A percentile compares a stretch with the other conserved stretches of the same genome.
phyloP scores from a whole-genome alignment of 2,329 filamentous ascomycete genomes.

The Phoma sp. region DNA sequence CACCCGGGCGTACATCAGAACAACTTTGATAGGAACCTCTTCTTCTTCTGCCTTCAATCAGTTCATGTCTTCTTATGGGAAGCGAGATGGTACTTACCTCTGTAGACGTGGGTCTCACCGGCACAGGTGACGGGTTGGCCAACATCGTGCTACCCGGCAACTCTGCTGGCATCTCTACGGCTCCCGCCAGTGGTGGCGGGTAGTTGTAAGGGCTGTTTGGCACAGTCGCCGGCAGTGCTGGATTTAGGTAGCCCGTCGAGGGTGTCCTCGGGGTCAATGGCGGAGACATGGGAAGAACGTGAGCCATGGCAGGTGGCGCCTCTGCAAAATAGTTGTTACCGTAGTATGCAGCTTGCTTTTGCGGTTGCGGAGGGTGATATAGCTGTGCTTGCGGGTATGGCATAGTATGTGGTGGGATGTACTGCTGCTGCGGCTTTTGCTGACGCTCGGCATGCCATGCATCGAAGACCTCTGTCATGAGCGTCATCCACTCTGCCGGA shows the following conservation, averaged over 20 bases:
- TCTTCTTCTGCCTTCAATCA: slow-evolving; percentile 31
- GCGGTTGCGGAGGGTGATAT: slow-evolving; percentile 11
- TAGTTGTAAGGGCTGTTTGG: slow-evolving; percentile 17
- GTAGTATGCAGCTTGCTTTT: slow-evolving; percentile 16
- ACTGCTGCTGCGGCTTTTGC: slow-evolving; percentile 25
- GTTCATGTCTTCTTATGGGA: slow-evolving; percentile 2
- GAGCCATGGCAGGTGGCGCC: neutral
- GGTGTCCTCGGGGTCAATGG: slow-evolving; percentile 23
- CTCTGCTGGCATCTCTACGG: slow-evolving; percentile 28
- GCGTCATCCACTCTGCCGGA: slow-evolving; percentile 41
- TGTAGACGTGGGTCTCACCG: slow-evolving; percentile 19
- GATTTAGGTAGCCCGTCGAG: slow-evolving; percentile 15
- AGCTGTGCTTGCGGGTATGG: slow-evolving; percentile 13
- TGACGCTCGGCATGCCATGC: slow-evolving; percentile 37
- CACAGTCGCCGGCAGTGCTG: slow-evolving; percentile 13
- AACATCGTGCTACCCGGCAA: slow-evolving; percentile 21
- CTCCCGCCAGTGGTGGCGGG: slow-evolving; percentile 16
- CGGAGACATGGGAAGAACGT: slow-evolving; percentile 19
- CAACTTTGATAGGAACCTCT: slow-evolving; percentile 30
- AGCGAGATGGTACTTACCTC: slow-evolving; percentile 21
- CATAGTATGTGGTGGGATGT: neutral
- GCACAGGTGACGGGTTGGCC: slow-evolving; percentile 18
- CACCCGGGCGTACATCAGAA: slow-evolving; percentile 16
- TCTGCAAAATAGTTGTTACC: slow-evolving; percentile 9
- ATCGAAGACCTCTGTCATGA: slow-evolving; percentile 42